phyloP scores from a whole-genome alignment of 495 filamentous ascomycete species.

The Podospora bellae-mahoneyi region DNA sequence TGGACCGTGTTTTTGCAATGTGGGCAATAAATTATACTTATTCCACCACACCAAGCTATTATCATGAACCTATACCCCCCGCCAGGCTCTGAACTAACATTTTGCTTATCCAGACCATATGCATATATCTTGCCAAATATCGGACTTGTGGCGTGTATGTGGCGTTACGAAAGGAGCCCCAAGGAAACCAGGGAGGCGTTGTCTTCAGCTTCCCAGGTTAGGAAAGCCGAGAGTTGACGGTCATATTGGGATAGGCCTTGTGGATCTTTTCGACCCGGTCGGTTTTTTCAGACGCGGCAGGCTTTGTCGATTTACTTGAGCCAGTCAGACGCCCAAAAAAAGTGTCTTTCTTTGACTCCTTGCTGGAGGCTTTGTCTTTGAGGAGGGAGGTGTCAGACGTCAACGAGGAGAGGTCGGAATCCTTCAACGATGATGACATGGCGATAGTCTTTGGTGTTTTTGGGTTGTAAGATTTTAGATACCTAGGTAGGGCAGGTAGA shows the following conservation, averaged over 20 bases:
- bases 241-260: neutral
- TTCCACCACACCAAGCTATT: too few species aligned
- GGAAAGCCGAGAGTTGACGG: neutral
- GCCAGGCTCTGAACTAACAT: too few species aligned
- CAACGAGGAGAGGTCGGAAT: neutral
- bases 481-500: too few species aligned
- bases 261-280: neutral
- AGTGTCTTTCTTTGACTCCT: neutral
- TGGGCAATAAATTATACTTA: too few species aligned
- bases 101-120: too few species aligned
- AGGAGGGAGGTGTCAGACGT: neutral
- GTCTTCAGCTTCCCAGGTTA: neutral
- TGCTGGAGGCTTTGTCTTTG: neutral
- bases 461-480: too few species aligned
- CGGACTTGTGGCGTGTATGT: too few species aligned
- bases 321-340: neutral
- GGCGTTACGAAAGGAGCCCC: too few species aligned
- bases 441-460: neutral
- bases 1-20: too few species aligned
- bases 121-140: too few species aligned
- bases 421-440: neutral
- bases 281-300: neutral
- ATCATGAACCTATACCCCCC: too few species aligned
- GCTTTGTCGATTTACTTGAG: neutral
- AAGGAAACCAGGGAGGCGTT: too few species aligned